Base-by-base conservation (phyloP, 2,329 filamentous ascomycete species). In the Aspergillus jensenii region DNA sequence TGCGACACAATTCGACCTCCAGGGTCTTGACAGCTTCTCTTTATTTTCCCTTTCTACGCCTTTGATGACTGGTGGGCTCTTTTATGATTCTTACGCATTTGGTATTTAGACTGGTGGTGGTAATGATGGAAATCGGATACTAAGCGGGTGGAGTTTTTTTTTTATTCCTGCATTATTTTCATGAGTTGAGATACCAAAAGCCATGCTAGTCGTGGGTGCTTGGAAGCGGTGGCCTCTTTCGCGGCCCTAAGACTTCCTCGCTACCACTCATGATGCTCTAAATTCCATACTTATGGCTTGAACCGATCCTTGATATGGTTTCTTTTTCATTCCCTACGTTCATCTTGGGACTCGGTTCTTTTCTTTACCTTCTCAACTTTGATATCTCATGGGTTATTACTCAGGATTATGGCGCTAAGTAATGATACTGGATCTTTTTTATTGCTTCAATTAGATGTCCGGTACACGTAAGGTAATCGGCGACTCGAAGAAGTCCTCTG, bases 321-420 rank as follows among this genome's bases (percentile, higher is more conserved):
- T 41, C 7, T 47, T 27, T 39, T 35, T 33, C 8, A 50, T 59
- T 52, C 39, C 52, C 52, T 49, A 49, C 56, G 55, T 52, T 58
- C 23, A 50, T 59, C 51, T 57, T 59, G 55, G 49, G 44, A 35
- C 41, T 43, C 56, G 40, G 49, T 59, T 59, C 56, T 61, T 44
- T 48, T 55, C 53, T 63, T 58, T 59, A 48, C 62, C 12, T 56
- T 65, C 9, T 9, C 64, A 33, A 43, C 21, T 25, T 33, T 53
- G 35, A 49, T 68, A 61, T 55, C 62, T 63, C 59, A 58, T 62
- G 65, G 60, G 61, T 64, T 65, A 61, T 65, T 59, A 39, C 56
- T 61, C 60, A 62, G 59, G 62, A 56, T 62, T 65, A 62, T 59
- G 60, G 58, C 54, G 51, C 54, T 58, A 47, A 58, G 49, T 64